phyloP scores from a whole-genome alignment of 2,329 filamentous ascomycete genomes.

The Colletotrichum shisoi region DNA sequence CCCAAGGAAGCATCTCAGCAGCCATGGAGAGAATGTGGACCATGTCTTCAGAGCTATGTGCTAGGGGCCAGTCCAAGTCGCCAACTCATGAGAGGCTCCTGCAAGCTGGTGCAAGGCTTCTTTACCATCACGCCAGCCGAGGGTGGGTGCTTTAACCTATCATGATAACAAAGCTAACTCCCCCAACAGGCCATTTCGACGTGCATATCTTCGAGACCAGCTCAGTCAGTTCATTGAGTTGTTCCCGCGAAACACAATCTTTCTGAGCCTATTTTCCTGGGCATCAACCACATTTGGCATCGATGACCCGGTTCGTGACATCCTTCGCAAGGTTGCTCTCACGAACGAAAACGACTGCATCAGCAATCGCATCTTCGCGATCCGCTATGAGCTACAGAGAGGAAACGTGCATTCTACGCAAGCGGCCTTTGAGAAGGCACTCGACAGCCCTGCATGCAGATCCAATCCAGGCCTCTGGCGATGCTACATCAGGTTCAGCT shows the following conservation, averaged over 20 bases:
- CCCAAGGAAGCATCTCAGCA: slow-evolving; percentile 65
- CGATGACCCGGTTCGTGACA: slow-evolving; percentile 76
- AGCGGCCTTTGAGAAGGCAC: slow-evolving; percentile 62
- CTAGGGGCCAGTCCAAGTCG: slow-evolving; percentile 47
- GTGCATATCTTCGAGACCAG: slow-evolving; percentile 68
- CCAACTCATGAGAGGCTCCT: slow-evolving; percentile 69
- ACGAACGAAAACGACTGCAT: slow-evolving; percentile 52
- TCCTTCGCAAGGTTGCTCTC: slow-evolving; percentile 65
- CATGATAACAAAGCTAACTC: slow-evolving; percentile 38
- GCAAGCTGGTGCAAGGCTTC: slow-evolving; percentile 71
- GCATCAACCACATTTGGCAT: slow-evolving; percentile 76
- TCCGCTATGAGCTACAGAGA: slow-evolving; percentile 58
- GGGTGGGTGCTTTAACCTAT: slow-evolving; percentile 53
- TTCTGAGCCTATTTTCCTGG: slow-evolving; percentile 76
- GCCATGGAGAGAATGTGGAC: slow-evolving; percentile 54
- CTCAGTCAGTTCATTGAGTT: slow-evolving; percentile 66
- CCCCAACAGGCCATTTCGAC: slow-evolving; percentile 67
- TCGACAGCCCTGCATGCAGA: slow-evolving; percentile 52
- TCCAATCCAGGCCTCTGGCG: slow-evolving; percentile 58
- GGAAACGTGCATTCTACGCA: slow-evolving; percentile 61
- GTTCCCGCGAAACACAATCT: slow-evolving; percentile 80
- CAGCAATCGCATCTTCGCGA: slow-evolving; percentile 58
- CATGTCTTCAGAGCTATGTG: slow-evolving; percentile 55
- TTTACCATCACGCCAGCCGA: slow-evolving; percentile 70
- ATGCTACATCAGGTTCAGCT: slow-evolving; percentile 59